Percentiles rank a stretch among this genome's conserved stretches.
Conservation (phyloP, 2,329 filamentous ascomycete genomes). For the Aspergillus sp. region DNA sequence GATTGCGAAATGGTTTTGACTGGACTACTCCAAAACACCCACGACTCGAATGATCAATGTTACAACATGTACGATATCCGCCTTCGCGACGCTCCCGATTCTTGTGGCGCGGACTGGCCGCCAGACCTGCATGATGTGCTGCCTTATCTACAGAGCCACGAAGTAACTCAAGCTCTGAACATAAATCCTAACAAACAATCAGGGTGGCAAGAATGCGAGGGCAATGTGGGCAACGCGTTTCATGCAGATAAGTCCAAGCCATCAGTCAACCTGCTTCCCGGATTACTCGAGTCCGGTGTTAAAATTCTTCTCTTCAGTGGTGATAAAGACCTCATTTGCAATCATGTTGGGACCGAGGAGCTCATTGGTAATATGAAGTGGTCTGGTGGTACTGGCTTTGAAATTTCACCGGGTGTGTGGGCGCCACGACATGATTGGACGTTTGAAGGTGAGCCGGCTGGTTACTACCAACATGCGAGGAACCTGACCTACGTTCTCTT, state of each 20-base stretch:
- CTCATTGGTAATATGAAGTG: constrained; percentile 88
- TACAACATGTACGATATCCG: constrained; percentile 98
- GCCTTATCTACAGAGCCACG: constrained; percentile 79
- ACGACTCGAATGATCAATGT: constrained; percentile 60
- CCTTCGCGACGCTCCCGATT: constrained; percentile 73
- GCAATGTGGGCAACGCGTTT: constrained; percentile 73
- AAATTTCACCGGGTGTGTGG: constrained; percentile 80
- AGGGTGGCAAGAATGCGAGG: constrained; percentile 89
- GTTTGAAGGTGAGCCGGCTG: constrained; percentile 83
- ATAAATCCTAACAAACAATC: constrained; percentile 77
- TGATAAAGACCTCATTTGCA: constrained; percentile 93
- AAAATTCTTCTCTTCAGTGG: constrained; percentile 88
- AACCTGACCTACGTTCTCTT: constrained; percentile 96
- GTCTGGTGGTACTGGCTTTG: constrained; percentile 90
- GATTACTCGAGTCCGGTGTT: constrained; percentile 69
- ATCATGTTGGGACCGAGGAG: constrained; percentile 89
- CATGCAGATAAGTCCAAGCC: constrained; percentile 68
- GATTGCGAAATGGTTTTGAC: constrained; percentile 77
- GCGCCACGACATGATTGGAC: constrained; percentile 92
- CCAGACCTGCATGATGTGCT: constrained; percentile 75
- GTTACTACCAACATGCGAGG: constrained; percentile 90
- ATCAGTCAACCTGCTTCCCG: constrained; percentile 72
- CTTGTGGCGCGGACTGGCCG: constrained; percentile 98
- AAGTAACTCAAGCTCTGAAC: constrained; percentile 78
- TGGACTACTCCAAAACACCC: constrained; percentile 67